Evolutionary conservation across 352 stramenopile genomes (phyloP).

Genomic region (Nothophytophthora sp.): DNA sequence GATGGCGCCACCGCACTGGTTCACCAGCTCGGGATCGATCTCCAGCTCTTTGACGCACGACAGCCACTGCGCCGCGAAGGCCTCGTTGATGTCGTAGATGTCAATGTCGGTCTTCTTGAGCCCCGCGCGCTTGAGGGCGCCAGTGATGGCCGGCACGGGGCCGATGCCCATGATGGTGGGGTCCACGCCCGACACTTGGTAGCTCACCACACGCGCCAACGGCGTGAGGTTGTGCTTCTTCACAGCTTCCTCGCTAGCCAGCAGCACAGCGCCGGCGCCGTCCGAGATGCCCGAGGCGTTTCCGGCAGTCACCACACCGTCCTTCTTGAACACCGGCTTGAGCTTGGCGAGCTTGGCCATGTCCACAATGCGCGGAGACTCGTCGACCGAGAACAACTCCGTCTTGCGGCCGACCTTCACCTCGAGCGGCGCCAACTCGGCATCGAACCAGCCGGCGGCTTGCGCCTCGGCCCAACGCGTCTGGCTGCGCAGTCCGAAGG

Average conservation of each 20-base stretch:
- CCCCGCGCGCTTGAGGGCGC: conserved; percentile 89
- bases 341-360: conserved; percentile 91
- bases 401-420: conserved; percentile 93
- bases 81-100: conserved; percentile 99
- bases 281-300: conserved; percentile 98
- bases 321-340: conserved; percentile 97
- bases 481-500: conserved; percentile 95
- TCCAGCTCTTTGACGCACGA: conserved; percentile 96
- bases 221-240: conserved; percentile 93
- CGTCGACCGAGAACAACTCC: conserved; percentile 71
- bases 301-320: conserved; percentile 96
- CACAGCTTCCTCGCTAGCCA: conserved; percentile 94
- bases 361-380: conserved; percentile 81
- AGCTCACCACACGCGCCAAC: conserved; percentile 93
- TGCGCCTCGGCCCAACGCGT: conserved; percentile 91
- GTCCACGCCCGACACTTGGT: conserved; percentile 93
- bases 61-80: conserved; percentile 97
- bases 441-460: conserved; percentile 92
- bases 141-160: conserved; percentile 94
- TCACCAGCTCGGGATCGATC: conserved; percentile 93
- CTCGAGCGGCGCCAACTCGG: conserved; percentile 92
- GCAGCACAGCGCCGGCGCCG: conserved; percentile 93
- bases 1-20: conserved; percentile 96
- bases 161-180: conserved; percentile 98
- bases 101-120: conserved; percentile 95